Conservation (phyloP, 2,329 filamentous ascomycete genomes). For the Hortaea werneckii region DNA sequence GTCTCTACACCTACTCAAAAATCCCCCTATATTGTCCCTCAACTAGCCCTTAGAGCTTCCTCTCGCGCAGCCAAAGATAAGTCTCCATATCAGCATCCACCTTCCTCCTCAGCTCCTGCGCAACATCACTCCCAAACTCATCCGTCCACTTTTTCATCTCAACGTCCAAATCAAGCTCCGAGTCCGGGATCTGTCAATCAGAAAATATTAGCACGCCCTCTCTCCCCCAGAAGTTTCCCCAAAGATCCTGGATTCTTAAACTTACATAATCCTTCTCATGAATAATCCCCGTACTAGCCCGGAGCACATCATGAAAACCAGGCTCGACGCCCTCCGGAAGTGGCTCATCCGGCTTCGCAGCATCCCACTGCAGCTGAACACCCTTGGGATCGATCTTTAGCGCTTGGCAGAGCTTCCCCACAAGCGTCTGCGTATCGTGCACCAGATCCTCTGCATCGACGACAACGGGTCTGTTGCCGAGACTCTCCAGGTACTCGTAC, state of each 20-base stretch:
- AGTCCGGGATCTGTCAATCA: not conserved
- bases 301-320: not conserved
- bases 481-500: too few relatives aligned
- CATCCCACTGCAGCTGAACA: not conserved
- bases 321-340: not conserved
- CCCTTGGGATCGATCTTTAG: too few relatives aligned
- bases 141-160: not conserved
- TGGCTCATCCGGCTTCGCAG: not conserved
- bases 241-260: not conserved
- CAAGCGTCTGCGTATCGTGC: too few relatives aligned
- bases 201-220: not conserved
- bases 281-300: not conserved
- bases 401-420: too few relatives aligned
- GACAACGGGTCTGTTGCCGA: too few relatives aligned
- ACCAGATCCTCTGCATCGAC: too few relatives aligned
- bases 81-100: not conserved
- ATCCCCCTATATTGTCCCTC: too few relatives aligned
- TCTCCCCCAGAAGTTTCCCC: not conserved
- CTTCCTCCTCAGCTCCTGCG: not conserved
- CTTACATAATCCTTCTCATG: not conserved
- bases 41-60: not conserved
- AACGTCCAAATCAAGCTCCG: not conserved
- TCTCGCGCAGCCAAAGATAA: not conserved
- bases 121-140: not conserved
- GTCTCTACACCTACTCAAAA: too few relatives aligned